Percentiles rank a stretch among this genome's conserved stretches.
Conservation (phyloP, 2,329 filamentous ascomycete genomes). For the Dothideomycetes sp. region DNA sequence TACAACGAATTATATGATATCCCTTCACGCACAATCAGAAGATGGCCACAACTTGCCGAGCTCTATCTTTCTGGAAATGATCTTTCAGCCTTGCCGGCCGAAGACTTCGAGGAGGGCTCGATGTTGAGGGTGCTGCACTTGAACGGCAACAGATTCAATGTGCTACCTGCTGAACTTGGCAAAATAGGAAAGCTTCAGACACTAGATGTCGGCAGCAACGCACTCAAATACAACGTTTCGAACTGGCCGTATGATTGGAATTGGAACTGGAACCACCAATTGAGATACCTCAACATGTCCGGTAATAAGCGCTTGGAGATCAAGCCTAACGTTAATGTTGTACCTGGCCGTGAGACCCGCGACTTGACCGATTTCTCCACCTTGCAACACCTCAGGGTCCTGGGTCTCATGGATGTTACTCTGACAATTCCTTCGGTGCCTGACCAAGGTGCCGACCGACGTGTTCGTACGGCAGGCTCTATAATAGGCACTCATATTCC, state of each 20-base stretch:
- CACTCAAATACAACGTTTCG: constrained; percentile 94
- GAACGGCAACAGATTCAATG: constrained; percentile 97
- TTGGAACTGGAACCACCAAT: constrained; percentile 95
- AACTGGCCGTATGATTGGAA: constrained; percentile 99
- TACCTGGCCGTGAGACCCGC: constrained; percentile 49
- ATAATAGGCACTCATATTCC: constrained; percentile 71
- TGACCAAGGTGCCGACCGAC: constrained; percentile 87
- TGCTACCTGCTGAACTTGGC: constrained; percentile 87
- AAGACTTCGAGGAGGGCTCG: constrained; percentile 86
- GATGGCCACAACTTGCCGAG: constrained; percentile 83
- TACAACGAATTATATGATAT: constrained; percentile 94
- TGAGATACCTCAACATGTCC: constrained; percentile 91
- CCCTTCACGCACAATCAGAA: constrained; percentile 75
- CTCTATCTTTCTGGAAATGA: constrained; percentile 94
- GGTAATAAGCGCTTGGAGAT: constrained; percentile 96
- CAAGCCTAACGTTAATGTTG: constrained; percentile 51
- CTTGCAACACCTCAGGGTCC: constrained; percentile 70
- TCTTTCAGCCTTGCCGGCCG: constrained; percentile 78
- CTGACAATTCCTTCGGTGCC: constrained; percentile 87
- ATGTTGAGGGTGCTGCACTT: constrained; percentile 84
- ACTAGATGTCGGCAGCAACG: constrained; percentile 90
- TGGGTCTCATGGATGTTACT: constrained; percentile 97
- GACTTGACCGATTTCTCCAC: constrained; percentile 86
- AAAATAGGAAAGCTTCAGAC: constrained; percentile 87
- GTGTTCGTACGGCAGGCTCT: constrained; percentile 94